Evolutionary conservation across 352 stramenopile genomes (phyloP), one percentile per base, ranked within the genome.

Genomic region (Globisporangium parvum): DNA sequence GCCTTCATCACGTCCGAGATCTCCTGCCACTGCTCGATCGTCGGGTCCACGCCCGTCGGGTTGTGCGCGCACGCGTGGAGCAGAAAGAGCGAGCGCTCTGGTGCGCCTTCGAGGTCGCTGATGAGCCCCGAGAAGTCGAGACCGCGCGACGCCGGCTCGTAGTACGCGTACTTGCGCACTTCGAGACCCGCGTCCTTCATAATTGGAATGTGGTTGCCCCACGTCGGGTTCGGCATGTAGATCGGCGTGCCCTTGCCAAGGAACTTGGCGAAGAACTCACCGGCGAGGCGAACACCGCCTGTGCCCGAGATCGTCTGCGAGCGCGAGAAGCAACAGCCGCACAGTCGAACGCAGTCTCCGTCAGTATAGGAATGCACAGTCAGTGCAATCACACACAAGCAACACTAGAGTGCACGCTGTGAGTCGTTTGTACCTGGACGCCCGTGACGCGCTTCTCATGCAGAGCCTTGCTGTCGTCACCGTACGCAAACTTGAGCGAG

Each of bases 11-110:
- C 71, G 5, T 96, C 71, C 35, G 91, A 96, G 51, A 99, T 97
- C 76, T 99, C 69, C 63, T 93, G 82, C 98, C 98, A 99, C 86
- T 99, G 96, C 44, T 99, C 93, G 35, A 94, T 71, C 9, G 92
- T 97, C 39, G 97, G 97, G 82, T 99, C 98, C 51, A 98, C 96
- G 56, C 88, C 97, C 33, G 97, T 99, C 33, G 97, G 97, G 78
- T 99, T 99, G 88, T 99, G 97, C 20, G 97, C 97, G 66, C 97
- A 99, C 23, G 96, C 96, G 82, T 99, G 98, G 45, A 99, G 75
- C 58, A 99, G 73, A 70, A 99, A 97, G 59, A 98, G 69, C 24
- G 94, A 98, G 53, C 87, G 92, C 46, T 97, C 83, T 33, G 93
- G 87, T 0, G 96, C 96, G 23, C 88, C 91, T 46, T 95, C 71